A percentile compares a stretch with the other conserved stretches of the same genome.
Evolutionary conservation across 306 rosid species (phyloP).

Genomic region (Cicer bijugum): DNA sequence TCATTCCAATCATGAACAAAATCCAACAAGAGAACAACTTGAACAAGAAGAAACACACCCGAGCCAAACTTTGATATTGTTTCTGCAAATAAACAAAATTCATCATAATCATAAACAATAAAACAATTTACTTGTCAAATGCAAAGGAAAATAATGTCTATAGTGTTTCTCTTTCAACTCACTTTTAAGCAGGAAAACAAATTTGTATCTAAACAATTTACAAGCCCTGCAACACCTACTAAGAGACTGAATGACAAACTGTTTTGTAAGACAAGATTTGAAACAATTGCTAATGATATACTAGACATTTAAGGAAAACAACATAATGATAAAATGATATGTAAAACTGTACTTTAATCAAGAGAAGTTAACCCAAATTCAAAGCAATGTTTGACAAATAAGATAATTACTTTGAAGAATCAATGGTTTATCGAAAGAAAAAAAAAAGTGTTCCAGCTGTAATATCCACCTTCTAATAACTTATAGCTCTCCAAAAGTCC

Average conservation of each 20-base stretch:
- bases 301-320: neutral
- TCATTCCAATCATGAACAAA: slow-evolving; percentile 99
- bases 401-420: slow-evolving; percentile 3
- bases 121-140: slow-evolving; percentile 30
- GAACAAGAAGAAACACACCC: slow-evolving; percentile 93
- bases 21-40: slow-evolving; percentile 97
- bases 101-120: slow-evolving; percentile 14
- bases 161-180: slow-evolving; percentile 9
- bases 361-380: neutral
- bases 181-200: neutral
- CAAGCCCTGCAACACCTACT: neutral
- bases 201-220: slow-evolving; percentile 3
- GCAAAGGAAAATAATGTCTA: neutral
- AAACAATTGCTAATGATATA: neutral
- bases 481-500: slow-evolving; percentile 30
- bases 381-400: neutral
- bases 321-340: neutral
- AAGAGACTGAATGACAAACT: neutral
- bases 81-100: slow-evolving; percentile 57
- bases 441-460: neutral
- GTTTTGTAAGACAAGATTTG: neutral
- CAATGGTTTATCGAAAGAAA: neutral
- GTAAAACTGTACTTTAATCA: neutral
- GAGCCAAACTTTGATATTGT: slow-evolving; percentile 90
- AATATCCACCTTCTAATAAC: slow-evolving; percentile 15